phyloP scores from a whole-genome alignment of 139 green algal genomes.

The Chlorella sp. region DNA sequence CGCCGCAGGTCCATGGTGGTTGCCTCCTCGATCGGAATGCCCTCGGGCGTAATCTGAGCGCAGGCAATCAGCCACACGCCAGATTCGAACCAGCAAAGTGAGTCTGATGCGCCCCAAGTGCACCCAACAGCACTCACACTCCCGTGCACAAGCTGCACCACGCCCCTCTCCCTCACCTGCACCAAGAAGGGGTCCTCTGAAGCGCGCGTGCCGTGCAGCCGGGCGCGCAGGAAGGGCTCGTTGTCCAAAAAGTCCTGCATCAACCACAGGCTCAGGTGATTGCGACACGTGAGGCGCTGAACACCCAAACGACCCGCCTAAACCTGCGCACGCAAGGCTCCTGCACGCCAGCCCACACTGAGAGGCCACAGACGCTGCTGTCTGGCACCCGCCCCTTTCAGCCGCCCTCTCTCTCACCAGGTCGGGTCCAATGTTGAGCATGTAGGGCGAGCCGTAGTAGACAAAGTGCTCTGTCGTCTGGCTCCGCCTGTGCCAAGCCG shows the following conservation, averaged over 20 bases:
- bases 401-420: constrained; percentile 7
- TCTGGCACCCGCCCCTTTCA: too few species aligned
- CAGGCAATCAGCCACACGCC: too few species aligned
- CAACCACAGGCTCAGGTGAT: background rate
- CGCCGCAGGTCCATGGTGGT: constrained; percentile 33
- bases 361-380: too few species aligned
- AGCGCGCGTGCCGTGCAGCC: constrained; percentile 14
- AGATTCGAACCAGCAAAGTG: too few species aligned
- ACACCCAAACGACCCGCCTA: too few species aligned
- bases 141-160: too few species aligned
- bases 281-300: too few species aligned
- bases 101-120: too few species aligned
- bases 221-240: constrained; percentile 26
- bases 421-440: constrained; percentile 10
- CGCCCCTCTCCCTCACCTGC: background rate
- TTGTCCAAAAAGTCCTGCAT: constrained; percentile 31
- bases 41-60: constrained; percentile 42
- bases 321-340: too few species aligned
- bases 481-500: constrained; percentile 36
- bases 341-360: too few species aligned
- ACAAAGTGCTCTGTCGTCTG: constrained; percentile 29
- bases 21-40: constrained; percentile 42
- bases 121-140: too few species aligned
- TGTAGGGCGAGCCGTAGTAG: constrained; percentile 36
- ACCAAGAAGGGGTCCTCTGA: constrained; percentile 35